phyloP scores from a whole-genome alignment of 1,284 basidiomycete genomes.

The Afroboletus lepidellus region DNA sequence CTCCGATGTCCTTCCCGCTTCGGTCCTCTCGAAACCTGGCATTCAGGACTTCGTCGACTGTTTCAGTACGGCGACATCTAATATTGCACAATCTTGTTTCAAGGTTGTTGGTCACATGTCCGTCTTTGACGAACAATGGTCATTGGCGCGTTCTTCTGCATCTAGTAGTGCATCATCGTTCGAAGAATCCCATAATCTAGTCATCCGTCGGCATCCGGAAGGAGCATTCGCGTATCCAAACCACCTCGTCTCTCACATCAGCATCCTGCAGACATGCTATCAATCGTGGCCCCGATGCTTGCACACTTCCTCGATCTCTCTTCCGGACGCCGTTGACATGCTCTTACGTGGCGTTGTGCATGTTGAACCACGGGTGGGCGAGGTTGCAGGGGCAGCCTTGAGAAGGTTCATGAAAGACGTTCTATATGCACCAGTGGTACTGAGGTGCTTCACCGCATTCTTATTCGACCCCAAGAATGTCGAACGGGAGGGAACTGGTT shows the following conservation, averaged over 20 bases:
- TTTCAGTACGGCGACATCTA: conserved; percentile 59
- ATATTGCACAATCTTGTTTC: conserved; percentile 64
- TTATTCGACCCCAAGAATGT: conserved; percentile 75
- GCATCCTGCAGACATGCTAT: conserved; percentile 77
- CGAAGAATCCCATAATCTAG: conserved; percentile 66
- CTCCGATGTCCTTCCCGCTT: conserved; percentile 58
- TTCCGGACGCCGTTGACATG: conserved; percentile 74
- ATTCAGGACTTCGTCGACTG: conserved; percentile 77
- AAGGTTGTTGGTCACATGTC: conserved; percentile 75
- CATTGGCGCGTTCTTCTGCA: conserved; percentile 47
- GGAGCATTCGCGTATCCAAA: conserved; percentile 72
- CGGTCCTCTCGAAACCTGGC: conserved; percentile 60
- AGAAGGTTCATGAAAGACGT: conserved; percentile 72
- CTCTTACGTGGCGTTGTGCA: conserved; percentile 82
- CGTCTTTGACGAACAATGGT: conserved; percentile 84
- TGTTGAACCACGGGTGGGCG: conserved; percentile 74
- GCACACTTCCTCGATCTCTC: conserved; percentile 45
- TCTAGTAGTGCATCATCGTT: conserved; percentile 48
- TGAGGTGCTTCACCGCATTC: conserved; percentile 72
- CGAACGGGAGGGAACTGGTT: conserved; percentile 63
- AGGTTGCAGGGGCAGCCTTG: conserved; percentile 69
- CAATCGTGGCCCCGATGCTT: conserved; percentile 86
- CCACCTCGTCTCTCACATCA: conserved; percentile 64
- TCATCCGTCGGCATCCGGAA: conserved; percentile 69
- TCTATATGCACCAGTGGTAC: conserved; percentile 56